Evolutionary conservation across 2,329 filamentous ascomycete species (phyloP).

Genomic region (Pseudopithomyces maydicus): DNA sequence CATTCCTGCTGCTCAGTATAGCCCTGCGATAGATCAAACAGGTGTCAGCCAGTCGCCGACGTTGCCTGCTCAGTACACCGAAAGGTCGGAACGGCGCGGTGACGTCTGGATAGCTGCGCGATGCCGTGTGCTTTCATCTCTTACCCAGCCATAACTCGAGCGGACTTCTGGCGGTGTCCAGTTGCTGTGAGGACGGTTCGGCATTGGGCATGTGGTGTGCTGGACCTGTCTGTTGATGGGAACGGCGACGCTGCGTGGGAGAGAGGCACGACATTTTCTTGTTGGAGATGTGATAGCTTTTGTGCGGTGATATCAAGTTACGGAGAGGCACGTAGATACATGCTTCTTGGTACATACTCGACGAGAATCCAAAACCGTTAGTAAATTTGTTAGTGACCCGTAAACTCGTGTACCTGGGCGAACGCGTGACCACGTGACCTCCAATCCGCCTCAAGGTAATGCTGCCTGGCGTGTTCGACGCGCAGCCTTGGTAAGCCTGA

Average conservation of each 20-base stretch:
- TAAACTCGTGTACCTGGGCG: not conserved
- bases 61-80: constrained; percentile 19
- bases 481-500: too few relatives aligned
- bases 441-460: not conserved
- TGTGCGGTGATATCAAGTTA: too few relatives aligned
- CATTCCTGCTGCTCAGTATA: constrained; percentile 61
- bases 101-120: constrained; percentile 28
- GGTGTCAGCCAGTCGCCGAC: constrained; percentile 32
- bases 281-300: not conserved
- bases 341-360: too few relatives aligned
- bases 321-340: too few relatives aligned
- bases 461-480: not conserved
- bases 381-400: not conserved
- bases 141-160: constrained; percentile 17
- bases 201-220: constrained; percentile 4
- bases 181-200: constrained; percentile 13
- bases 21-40: constrained; percentile 55
- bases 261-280: constrained; percentile 5
- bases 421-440: constrained; percentile 2
- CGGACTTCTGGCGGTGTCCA: constrained; percentile 1
- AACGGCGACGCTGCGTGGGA: not conserved
- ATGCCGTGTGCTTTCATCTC: constrained; percentile 15
- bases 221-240: constrained; percentile 1
- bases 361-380: too few relatives aligned
- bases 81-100: constrained; percentile 18